These are phyloP conservation scores for Blastomyces gilchristii DNA, from an alignment of 2,329 filamentous ascomycete species.

Conservation along the genomic window DNA sequence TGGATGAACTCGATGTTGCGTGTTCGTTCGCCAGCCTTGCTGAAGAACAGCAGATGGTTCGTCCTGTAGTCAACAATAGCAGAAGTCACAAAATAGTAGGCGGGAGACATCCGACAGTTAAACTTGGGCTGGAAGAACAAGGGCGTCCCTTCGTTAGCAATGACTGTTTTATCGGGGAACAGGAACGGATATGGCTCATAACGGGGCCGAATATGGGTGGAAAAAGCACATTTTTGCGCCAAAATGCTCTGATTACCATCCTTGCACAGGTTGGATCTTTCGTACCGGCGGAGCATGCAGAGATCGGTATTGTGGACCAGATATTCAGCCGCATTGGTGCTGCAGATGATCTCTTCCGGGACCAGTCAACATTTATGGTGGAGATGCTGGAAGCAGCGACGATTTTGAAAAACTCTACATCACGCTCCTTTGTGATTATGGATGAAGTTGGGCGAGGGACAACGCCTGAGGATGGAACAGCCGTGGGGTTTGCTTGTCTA, in stretches of 20 bases:
- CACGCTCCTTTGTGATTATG: constrained; percentile 89
- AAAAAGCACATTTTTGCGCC: constrained; percentile 89
- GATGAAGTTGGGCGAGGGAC: constrained; percentile 94
- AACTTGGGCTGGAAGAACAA: constrained; percentile 65
- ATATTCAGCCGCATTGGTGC: constrained; percentile 90
- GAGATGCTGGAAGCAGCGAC: constrained; percentile 96
- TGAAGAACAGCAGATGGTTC: constrained; percentile 58
- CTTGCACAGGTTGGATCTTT: constrained; percentile 88
- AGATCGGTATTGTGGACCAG: constrained; percentile 86
- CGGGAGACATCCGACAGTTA: constrained; percentile 86
- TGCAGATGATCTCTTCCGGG: constrained; percentile 85
- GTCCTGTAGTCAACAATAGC: constrained; percentile 59
- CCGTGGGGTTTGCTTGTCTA: constrained; percentile 79
- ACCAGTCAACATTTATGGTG: constrained; percentile 98
- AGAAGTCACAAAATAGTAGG: constrained; percentile 66
- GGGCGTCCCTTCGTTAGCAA: constrained; percentile 77
- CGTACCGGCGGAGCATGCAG: constrained; percentile 77
- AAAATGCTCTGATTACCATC: constrained; percentile 90
- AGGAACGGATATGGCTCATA: constrained; percentile 58
- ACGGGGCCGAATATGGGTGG: constrained; percentile 96
- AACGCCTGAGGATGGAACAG: constrained; percentile 81
- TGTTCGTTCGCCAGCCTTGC: constrained; percentile 77
- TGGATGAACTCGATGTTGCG: constrained; percentile 87
- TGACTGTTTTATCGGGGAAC: constrained; percentile 72
- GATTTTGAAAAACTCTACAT: constrained; percentile 76